Evolutionary conservation across 1,284 basidiomycete species (phyloP).

Genomic region (Irpex rosettiformis): DNA sequence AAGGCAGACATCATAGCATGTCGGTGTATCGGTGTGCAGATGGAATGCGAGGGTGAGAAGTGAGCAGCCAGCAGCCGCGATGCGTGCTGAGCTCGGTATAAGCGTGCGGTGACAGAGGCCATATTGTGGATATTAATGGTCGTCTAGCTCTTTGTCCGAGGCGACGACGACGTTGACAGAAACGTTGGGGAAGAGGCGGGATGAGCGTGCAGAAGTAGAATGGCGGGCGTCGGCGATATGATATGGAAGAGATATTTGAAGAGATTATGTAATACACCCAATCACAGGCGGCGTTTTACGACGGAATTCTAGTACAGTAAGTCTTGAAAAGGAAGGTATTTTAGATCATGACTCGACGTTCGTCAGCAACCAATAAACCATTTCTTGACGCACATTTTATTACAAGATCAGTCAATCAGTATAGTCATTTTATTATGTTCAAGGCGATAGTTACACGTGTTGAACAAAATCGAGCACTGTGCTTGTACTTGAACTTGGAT

Average conservation of each 20-base stretch:
- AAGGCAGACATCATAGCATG: constrained; percentile 61
- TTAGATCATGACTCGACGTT: neutral
- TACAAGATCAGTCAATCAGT: no score
- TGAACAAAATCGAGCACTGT: no score
- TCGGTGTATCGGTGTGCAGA: constrained; percentile 30
- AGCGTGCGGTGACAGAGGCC: constrained; percentile 6
- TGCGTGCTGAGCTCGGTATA: constrained; percentile 10
- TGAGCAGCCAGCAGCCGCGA: constrained; percentile 12
- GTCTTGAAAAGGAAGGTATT: neutral
- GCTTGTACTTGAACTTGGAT: no score
- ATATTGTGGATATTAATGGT: constrained; percentile 4
- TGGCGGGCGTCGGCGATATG: neutral
- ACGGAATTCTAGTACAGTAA: neutral
- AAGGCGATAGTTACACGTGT: no score
- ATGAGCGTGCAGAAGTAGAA: neutral
- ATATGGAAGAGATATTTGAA: neutral
- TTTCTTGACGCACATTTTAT: neutral
- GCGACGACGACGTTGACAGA: neutral
- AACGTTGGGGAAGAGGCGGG: neutral
- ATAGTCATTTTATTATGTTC: no score
- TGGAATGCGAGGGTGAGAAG: constrained; percentile 15
- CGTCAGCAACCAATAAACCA: neutral
- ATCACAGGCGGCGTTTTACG: neutral
- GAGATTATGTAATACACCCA: constrained; percentile 1
- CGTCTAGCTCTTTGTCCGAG: neutral